Base-by-base conservation (phyloP, 805 yeast genomes). In the Wickerhamiella galacta region DNA sequence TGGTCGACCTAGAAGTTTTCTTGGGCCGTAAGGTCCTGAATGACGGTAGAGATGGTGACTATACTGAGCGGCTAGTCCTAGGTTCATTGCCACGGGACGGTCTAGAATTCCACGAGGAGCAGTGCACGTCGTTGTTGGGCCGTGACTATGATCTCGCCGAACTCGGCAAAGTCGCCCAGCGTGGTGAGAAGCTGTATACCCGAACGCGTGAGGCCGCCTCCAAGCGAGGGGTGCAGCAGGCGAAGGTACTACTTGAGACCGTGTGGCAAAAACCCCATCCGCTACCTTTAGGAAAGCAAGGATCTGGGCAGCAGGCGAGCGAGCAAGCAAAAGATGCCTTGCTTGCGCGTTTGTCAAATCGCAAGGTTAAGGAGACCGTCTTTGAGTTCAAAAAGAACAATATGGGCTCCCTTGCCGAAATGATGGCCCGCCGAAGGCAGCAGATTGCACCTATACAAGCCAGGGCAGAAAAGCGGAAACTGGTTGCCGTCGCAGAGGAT, bases 161-260 rank as follows among this genome's bases (percentile, higher is more conserved):
- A 15, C 53, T 79, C 40, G 68, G 61, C 40, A 75, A 69, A 15
- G 95, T 83, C 28, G 73, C 96, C 1, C 52, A 56, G 10, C 78
- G 87, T 46, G 98, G 94, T 40, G 98, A 90, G 53, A 76, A 76
- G 49, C 62, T 87, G 39, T 90, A 81, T 50, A 64, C 75, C 49
- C 73, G 82, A 54, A 81, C 95, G 2, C 69, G 95, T 48, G 72
- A 75, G 30, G 66, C 92, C 1, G 94, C 98, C 1, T 80, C 94
- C 3, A 63, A 61, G 16, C 94, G 82, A 49, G 75, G 92, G n/a
- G 68, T 81, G 23, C 79, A 78, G 47, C 64, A 96, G 48, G 65
- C 92, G 14, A 83, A 78, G 51, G 93, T 82, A 48, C 61, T 87
- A 29, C 56, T 73, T 37, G 32, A 42, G 2, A 62, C 36, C 6